Percentiles rank a stretch among this genome's conserved stretches.
phyloP scores from a whole-genome alignment of 305 asterid species.

The Solanum hybrid region DNA sequence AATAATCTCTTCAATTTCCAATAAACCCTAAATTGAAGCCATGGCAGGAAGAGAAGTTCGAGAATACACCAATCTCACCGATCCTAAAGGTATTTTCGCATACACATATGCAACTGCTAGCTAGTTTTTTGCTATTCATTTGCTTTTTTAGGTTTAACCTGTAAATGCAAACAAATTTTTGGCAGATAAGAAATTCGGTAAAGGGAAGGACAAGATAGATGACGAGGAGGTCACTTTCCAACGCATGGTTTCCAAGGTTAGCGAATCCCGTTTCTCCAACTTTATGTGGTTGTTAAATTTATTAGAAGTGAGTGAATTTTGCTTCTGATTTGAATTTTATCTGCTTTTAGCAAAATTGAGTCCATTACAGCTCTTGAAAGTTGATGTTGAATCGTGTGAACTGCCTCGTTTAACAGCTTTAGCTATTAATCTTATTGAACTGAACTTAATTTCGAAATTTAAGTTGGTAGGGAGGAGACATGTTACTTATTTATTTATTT shows the following conservation, averaged over 20 bases:
- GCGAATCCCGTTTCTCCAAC: conserved; percentile 34
- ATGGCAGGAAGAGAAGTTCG: conserved; percentile 97
- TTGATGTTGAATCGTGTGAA: neutral
- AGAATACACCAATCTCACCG: conserved; percentile 87
- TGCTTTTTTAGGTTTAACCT: neutral
- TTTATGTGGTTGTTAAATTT: neutral
- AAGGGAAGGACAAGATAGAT: conserved; percentile 77
- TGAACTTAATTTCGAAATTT: neutral
- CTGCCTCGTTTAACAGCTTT: neutral
- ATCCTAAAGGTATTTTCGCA: conserved; percentile 70
- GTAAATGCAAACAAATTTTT: neutral
- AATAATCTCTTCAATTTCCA: neutral
- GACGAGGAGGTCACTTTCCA: conserved; percentile 87
- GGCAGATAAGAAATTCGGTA: conserved; percentile 74
- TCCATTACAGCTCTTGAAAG: neutral
- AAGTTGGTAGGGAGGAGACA: neutral
- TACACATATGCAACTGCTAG: neutral
- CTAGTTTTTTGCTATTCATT: neutral
- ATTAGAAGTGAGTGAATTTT: neutral
- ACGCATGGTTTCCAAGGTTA: conserved; percentile 98
- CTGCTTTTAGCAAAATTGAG: neutral
- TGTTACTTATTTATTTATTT: neutral
- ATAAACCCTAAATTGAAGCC: neutral
- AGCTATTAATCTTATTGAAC: neutral
- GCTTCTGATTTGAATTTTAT: neutral